Percentiles rank a stretch among this genome's conserved stretches.
Evolutionary conservation across 176 grass and related monocot species (phyloP).

Genomic region (Avena insularis): DNA sequence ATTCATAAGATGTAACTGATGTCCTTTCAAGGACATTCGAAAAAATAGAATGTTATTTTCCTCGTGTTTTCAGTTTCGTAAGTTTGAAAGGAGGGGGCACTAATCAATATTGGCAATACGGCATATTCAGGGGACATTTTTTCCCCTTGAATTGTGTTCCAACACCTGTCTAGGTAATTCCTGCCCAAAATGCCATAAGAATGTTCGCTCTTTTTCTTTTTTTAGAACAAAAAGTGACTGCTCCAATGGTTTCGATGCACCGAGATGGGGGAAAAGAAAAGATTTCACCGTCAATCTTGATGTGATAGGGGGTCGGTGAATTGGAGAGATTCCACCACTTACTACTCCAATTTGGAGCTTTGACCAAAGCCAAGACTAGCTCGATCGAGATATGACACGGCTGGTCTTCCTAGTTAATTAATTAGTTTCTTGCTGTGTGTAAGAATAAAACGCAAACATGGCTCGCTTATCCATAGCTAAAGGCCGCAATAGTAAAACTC

Average conservation of each 20-base stretch:
- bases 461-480: constrained; percentile 25
- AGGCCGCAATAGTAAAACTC: constrained; percentile 13
- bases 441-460: background rate
- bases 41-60: too few relatives aligned
- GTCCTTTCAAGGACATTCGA: too few relatives aligned
- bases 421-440: background rate
- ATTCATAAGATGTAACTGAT: too few relatives aligned
- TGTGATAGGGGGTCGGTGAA: constrained; percentile 42
- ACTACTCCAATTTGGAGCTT: constrained; percentile 2
- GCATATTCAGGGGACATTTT: background rate
- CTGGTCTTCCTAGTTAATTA: constrained; percentile 13
- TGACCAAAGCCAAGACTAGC: background rate
- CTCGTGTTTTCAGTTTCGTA: too few relatives aligned
- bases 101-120: too few relatives aligned
- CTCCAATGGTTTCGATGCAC: background rate
- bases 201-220: background rate
- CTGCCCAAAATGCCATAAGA: background rate
- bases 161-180: background rate
- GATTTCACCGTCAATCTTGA: background rate
- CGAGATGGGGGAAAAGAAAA: background rate
- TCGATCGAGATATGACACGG: background rate
- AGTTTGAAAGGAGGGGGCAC: too few relatives aligned
- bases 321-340: constrained; percentile 54
- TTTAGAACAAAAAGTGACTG: background rate
- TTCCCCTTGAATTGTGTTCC: background rate